These are phyloP conservation scores for barrel medic (Medicago truncatula) DNA, from an alignment of 306 rosid species.

Conservation along the genomic window MtrunA17r5.0-ANR NC_053049.1:30513501-30514000, in stretches of 20 bases:
- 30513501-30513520: constrained; percentile 56
- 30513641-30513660: constrained; percentile 8
- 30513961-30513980: constrained; percentile 62
- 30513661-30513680: not conserved
- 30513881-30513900: constrained; percentile 45
- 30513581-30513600: constrained; percentile 56
- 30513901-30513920: constrained; percentile 2
- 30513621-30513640: constrained; percentile 57
- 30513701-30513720: not conserved
- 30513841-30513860: not conserved
- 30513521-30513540: constrained; percentile 62
- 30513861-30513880: not conserved
- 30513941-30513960: constrained; percentile 55
- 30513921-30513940: constrained; percentile 54
- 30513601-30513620: constrained; percentile 70
- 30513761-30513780: not conserved
- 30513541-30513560: constrained; percentile 59
- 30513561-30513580: constrained; percentile 70
- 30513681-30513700: not conserved
- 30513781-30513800: not conserved
- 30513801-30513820: not conserved
- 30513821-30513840: not conserved
- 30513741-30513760: not conserved
- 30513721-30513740: not conserved
- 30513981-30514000: constrained; percentile 44